Evolutionary conservation across 2,329 filamentous ascomycete species (phyloP).

Genomic region (Ceratocystiopsis sp.): DNA sequence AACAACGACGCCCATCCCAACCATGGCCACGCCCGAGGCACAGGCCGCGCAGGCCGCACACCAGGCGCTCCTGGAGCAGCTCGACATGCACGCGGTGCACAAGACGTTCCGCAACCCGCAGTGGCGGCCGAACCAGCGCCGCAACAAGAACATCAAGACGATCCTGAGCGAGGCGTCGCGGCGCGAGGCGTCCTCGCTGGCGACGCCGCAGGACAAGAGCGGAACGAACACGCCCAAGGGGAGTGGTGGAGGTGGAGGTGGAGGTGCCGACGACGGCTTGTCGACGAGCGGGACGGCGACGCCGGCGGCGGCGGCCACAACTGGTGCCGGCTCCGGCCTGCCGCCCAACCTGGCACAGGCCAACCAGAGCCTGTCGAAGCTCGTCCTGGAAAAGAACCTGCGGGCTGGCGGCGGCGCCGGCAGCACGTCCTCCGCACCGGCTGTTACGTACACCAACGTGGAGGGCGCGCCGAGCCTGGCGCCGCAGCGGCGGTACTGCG

Average conservation of each 20-base stretch:
- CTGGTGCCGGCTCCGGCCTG: constrained; percentile 35
- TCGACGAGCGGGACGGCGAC: constrained; percentile 43
- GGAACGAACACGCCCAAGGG: constrained; percentile 63
- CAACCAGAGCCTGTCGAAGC: constrained; percentile 66
- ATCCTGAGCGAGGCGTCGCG: constrained; percentile 79
- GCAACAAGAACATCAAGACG: constrained; percentile 98
- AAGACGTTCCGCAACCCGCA: constrained; percentile 80
- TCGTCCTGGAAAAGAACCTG: constrained; percentile 74
- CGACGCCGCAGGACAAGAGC: constrained; percentile 55
- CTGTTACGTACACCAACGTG: constrained; percentile 87
- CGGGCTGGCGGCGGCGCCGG: constrained; percentile 18
- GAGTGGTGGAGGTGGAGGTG: too few relatives aligned
- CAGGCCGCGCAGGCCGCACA: constrained; percentile 69
- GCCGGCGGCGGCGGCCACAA: constrained; percentile 35
- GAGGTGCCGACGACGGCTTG: constrained; percentile 26
- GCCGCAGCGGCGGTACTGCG: constrained; percentile 80
- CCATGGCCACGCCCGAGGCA: constrained; percentile 36
- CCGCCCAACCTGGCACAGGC: constrained; percentile 73
- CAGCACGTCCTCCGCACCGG: constrained; percentile 35
- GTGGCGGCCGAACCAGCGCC: constrained; percentile 86
- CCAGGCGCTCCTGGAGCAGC: constrained; percentile 69
- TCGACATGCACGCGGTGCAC: constrained; percentile 74
- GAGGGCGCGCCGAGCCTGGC: constrained; percentile 75
- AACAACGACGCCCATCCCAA: too few relatives aligned
- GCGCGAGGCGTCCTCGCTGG: constrained; percentile 75